Evolutionary conservation across 495 filamentous ascomycete species (phyloP).

Genomic region (Aspergillus sclerotiicarbonarius): DNA sequence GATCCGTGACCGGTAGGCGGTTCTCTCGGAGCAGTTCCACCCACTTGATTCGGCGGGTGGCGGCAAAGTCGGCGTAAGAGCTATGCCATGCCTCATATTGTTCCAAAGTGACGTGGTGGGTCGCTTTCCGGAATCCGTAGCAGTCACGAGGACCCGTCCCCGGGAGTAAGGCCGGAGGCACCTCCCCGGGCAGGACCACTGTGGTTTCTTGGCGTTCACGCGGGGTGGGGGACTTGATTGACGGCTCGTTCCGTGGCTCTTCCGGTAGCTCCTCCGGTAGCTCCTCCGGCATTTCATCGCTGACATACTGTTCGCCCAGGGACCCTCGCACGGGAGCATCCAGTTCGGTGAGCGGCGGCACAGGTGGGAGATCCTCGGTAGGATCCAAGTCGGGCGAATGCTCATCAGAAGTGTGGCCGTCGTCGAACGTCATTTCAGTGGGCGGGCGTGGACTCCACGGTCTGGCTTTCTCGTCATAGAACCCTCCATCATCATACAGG

Average conservation of each 20-base stretch:
- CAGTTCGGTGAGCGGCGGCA: slow-evolving; percentile 27
- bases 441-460: slow-evolving; percentile 32
- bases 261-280: background rate
- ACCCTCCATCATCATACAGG: slow-evolving; percentile 3
- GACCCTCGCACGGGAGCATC: slow-evolving; percentile 18
- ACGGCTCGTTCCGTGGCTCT: slow-evolving; percentile 9
- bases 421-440: slow-evolving; percentile 28
- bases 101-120: slow-evolving; percentile 67
- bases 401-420: slow-evolving; percentile 22
- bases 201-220: slow-evolving; percentile 33
- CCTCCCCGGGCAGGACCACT: slow-evolving; percentile 41
- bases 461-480: slow-evolving; percentile 31
- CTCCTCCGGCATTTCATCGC: slow-evolving; percentile 7
- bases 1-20: slow-evolving; percentile 66
- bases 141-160: slow-evolving; percentile 60
- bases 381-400: slow-evolving; percentile 20
- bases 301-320: slow-evolving; percentile 12
- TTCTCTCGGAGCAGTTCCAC: slow-evolving; percentile 69
- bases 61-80: slow-evolving; percentile 65
- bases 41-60: slow-evolving; percentile 79
- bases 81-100: slow-evolving; percentile 82
- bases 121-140: slow-evolving; percentile 91
- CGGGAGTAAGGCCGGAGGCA: slow-evolving; percentile 35
- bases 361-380: slow-evolving; percentile 24
- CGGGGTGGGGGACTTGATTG: slow-evolving; percentile 18